Evolutionary conservation across 345 rosid genomes (phyloP), one percentile per base, ranked within the genome.

Genomic region (Physaria fendleri): DNA sequence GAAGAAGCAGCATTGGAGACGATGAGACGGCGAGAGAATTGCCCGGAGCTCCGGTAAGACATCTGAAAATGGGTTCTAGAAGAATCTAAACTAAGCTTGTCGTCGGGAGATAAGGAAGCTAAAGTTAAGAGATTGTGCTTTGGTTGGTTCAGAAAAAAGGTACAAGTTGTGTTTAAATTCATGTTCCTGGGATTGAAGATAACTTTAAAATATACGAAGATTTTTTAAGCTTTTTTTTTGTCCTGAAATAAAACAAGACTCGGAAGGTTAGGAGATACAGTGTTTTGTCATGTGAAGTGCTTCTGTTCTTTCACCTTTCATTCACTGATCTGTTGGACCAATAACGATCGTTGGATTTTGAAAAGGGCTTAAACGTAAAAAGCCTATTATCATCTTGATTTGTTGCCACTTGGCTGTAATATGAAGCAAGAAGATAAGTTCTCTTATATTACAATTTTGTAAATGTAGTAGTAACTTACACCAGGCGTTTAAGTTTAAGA

Each of bases 1-100:
- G 69, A 59, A 53, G 74, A 22, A 63, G 74, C 74, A 62, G 69
- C 71, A 44, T 30, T 72, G 46, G 66, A 61, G 56, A 72, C 53
- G 35, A 53, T 32, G 51, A 54, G 57, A 51, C 71, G 74, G 54
- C 53, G 64, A 56, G 50, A 56, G 2, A 28, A 1, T 9, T 55
- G 56, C 53, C 53, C 47, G 53, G 64, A 32, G 59, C 30, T 40
- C 23, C 9, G 47, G 33, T 8, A 32, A 62, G 30, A 40, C 64
- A 70, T 62, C 59, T 22, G 64, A 70, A 47, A 17, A 11, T 54
- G 63, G 32, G 59, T 38, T 48, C 1, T 62, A 11, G 47, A 47
- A 4, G 38, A 56, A 48, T 11, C 15, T 13, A 23, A n/a, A 30
- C 7, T 38, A 48, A 47, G 44, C 21, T 70, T 63, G 32, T 33